Evolutionary conservation across 352 stramenopile species (phyloP).

Genomic region (Thalassiosira pacifica): DNA sequence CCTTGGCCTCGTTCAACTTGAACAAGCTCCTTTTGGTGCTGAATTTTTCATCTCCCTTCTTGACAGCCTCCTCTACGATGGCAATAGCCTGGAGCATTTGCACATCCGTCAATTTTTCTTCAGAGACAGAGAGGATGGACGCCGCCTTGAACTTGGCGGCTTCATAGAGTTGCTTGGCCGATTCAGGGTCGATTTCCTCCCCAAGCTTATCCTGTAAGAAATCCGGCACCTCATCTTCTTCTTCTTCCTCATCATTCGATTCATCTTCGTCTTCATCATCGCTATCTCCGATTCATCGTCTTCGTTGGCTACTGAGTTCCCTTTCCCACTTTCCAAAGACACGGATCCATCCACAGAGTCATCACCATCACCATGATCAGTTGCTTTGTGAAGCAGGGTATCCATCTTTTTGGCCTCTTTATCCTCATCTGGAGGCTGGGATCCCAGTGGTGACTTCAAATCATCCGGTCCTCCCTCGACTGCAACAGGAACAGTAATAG

Average conservation of each 20-base stretch:
- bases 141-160: slow-evolving; percentile 62
- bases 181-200: slow-evolving; percentile 50
- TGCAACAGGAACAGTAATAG: slow-evolving; percentile 20
- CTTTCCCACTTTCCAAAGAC: slow-evolving; percentile 35
- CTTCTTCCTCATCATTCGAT: slow-evolving; percentile 45
- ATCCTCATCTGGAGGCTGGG: not conserved
- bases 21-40: slow-evolving; percentile 57
- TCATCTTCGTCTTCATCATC: slow-evolving; percentile 46
- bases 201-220: slow-evolving; percentile 56
- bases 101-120: slow-evolving; percentile 65
- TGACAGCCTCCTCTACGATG: slow-evolving; percentile 61
- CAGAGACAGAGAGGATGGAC: slow-evolving; percentile 64
- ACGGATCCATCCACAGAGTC: slow-evolving; percentile 60
- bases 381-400: slow-evolving; percentile 40
- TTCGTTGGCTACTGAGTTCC: slow-evolving; percentile 42
- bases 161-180: slow-evolving; percentile 54
- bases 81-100: slow-evolving; percentile 72
- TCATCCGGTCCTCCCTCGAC: slow-evolving; percentile 33
- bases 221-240: slow-evolving; percentile 58
- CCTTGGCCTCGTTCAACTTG: slow-evolving; percentile 65
- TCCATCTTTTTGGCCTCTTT: slow-evolving; percentile 7
- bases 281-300: slow-evolving; percentile 42
- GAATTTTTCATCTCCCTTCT: slow-evolving; percentile 66
- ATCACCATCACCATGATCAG: slow-evolving; percentile 43
- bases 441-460: not conserved